Percentiles rank a stretch among this genome's conserved stretches.
These are phyloP conservation scores for Aspergillus avenaceus DNA, from an alignment of 495 filamentous ascomycete species.

Conservation along the genomic window DNA sequence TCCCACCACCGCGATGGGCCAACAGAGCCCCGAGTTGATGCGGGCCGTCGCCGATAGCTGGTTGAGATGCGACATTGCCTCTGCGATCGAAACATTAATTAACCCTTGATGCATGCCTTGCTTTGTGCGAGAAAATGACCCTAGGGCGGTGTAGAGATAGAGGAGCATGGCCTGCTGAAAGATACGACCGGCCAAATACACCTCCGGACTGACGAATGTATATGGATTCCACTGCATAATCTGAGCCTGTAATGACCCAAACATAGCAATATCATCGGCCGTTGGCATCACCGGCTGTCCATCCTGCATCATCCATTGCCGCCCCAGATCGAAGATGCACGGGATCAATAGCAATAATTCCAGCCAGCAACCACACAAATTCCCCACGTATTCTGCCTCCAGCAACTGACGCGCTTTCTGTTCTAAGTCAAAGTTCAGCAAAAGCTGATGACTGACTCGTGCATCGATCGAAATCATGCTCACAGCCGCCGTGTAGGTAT, in stretches of 20 bases:
- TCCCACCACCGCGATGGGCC: slow-evolving; percentile 35
- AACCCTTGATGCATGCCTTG: slow-evolving; percentile 32
- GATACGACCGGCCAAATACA: slow-evolving; percentile 29
- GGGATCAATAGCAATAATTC: slow-evolving; percentile 33
- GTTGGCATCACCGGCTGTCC: slow-evolving; percentile 18
- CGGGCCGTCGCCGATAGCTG: slow-evolving; percentile 25
- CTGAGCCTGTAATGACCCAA: slow-evolving; percentile 33
- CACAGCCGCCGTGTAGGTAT: slow-evolving; percentile 37
- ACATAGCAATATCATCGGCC: slow-evolving; percentile 37
- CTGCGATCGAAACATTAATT: slow-evolving; percentile 24
- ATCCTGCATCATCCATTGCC: slow-evolving; percentile 34
- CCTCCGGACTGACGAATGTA: slow-evolving; percentile 26
- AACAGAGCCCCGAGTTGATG: slow-evolving; percentile 36
- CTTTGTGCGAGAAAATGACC: slow-evolving; percentile 19
- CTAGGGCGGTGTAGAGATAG: slow-evolving; percentile 32
- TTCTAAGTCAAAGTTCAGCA: slow-evolving; percentile 35
- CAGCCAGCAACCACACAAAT: slow-evolving; percentile 35
- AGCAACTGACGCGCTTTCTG: slow-evolving; percentile 29
- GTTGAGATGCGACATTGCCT: slow-evolving; percentile 26
- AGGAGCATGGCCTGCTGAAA: slow-evolving; percentile 37
- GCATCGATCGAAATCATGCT: slow-evolving; percentile 41
- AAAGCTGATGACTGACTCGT: slow-evolving; percentile 27
- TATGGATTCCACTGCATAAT: slow-evolving; percentile 33
- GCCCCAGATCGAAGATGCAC: slow-evolving; percentile 36
- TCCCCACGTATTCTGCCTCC: slow-evolving; percentile 29